Evolutionary conservation across 768 basidiomycete species (phyloP), one percentile per base, ranked within the genome.

Genomic region (Suillus lakei): DNA sequence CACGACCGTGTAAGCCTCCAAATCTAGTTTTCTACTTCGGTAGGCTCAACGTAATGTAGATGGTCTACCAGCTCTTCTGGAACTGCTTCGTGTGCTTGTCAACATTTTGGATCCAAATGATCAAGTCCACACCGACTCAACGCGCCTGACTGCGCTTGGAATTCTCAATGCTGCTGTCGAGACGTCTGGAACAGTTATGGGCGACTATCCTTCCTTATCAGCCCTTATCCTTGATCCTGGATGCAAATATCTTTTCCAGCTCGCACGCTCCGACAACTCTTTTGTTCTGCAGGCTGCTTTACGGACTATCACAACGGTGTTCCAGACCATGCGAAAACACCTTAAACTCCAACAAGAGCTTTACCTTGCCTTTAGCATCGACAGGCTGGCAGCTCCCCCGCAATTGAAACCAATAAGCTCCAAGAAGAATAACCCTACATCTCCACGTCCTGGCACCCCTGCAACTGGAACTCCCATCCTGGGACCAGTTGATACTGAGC

Each of bases 181-280:
- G 76, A 88, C 90, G 60, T 88, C 94, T 23, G 96, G 96, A 8
- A 76, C 84, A 8, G 85, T 84, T 48, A 87, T 99, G 62, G 87
- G 89, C 30, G 80, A 85, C 32, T 98, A 91, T 76, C 88, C 91
- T 8, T 93, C 93, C 8, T 80, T 99, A 39, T 81, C 88, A 59
- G 82, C 84, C 32, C 88, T 98, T 63, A 82, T 98, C 39, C 79
- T 92, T 16, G 97, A 99, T 73, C 84, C 91, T 56, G 96, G 93
- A 0, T 99, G 97, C 84, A 96, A 97, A 80, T 96, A 92, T 73
- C 87, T 99, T 38, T 98, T 99, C 84, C 96, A 98, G 79, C 88
- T 99, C 41, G 96, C 95, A 26, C 88, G 96, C 41, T 96, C 95
- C 2, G 96, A 98, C 68, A 92, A 93, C 65, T 84, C 86, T 10